Evolutionary conservation across 352 stramenopile species (phyloP).

Genomic region (Blastocystis sp.): DNA sequence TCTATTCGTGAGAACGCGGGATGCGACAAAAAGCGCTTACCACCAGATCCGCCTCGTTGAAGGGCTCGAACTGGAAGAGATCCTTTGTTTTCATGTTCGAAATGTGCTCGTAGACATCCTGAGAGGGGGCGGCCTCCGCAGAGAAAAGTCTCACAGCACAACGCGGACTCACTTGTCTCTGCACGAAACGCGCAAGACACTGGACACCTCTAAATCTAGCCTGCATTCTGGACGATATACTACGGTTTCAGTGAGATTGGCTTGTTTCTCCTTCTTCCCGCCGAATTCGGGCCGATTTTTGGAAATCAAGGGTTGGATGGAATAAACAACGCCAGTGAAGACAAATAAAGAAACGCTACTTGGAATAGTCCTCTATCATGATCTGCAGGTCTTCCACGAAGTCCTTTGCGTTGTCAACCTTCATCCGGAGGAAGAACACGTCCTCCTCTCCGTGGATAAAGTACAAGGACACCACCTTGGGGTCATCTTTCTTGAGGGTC

Average conservation of each 20-base stretch:
- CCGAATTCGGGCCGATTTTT: background rate
- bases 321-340: background rate
- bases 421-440: conserved; percentile 24
- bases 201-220: conserved; percentile 57
- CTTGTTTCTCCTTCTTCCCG: conserved; percentile 19
- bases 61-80: conserved; percentile 61
- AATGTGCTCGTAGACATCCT: conserved; percentile 48
- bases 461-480: conserved; percentile 17
- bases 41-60: conserved; percentile 43
- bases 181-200: conserved; percentile 2
- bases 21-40: conserved; percentile 3
- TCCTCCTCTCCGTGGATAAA: background rate
- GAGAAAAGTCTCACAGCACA: conserved; percentile 35
- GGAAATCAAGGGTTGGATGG: background rate
- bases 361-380: conserved; percentile 42
- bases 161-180: background rate
- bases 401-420: conserved; percentile 26
- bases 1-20: conserved; percentile 22
- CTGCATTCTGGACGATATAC: conserved; percentile 44
- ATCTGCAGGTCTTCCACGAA: conserved; percentile 47
- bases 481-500: conserved; percentile 56
- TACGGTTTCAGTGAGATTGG: conserved; percentile 51
- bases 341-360: conserved; percentile 8
- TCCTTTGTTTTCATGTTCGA: conserved; percentile 60
- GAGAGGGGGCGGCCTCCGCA: background rate